Conservation (phyloP, 2,329 filamentous ascomycete genomes). For the Zymoseptoria passerinii region DNA sequence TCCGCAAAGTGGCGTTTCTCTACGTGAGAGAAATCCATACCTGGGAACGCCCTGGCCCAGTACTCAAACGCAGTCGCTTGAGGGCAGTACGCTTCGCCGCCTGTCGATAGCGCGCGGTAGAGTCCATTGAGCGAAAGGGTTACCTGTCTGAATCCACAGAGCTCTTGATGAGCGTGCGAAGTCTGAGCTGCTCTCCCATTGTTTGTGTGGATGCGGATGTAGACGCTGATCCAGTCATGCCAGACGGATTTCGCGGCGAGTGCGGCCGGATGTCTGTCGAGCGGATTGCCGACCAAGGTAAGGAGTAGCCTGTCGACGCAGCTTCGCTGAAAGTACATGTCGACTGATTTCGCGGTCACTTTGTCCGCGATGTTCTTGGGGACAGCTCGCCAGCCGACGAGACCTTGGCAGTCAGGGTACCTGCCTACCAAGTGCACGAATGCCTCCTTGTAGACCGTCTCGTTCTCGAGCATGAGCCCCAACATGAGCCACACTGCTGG, state of each 20-base stretch:
- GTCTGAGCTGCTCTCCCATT: background rate
- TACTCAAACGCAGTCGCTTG: conserved; percentile 17
- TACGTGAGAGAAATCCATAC: background rate
- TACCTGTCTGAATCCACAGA: conserved; percentile 9
- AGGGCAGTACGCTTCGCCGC: conserved; percentile 24
- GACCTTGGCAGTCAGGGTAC: conserved; percentile 18
- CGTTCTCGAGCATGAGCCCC: conserved; percentile 22
- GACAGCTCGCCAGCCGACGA: background rate
- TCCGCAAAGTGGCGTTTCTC: conserved; percentile 7
- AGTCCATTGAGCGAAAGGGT: conserved; percentile 18
- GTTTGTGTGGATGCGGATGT: conserved; percentile 13
- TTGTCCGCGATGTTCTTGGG: conserved; percentile 7
- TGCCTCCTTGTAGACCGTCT: conserved; percentile 30
- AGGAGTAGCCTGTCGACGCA: conserved; percentile 24
- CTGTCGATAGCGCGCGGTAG: conserved; percentile 25
- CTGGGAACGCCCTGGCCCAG: conserved; percentile 15
- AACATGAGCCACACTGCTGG: conserved; percentile 29
- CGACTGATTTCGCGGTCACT: conserved; percentile 12
- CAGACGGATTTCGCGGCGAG: conserved; percentile 29
- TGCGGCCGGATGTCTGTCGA: conserved; percentile 12
- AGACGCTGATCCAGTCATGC: conserved; percentile 23
- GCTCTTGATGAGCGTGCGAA: background rate
- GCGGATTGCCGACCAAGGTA: conserved; percentile 5
- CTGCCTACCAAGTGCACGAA: conserved; percentile 31
- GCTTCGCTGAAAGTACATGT: conserved; percentile 11